These are phyloP conservation scores for Neurospora sp. DNA, from an alignment of 495 filamentous ascomycete species.

Conservation along the genomic window DNA sequence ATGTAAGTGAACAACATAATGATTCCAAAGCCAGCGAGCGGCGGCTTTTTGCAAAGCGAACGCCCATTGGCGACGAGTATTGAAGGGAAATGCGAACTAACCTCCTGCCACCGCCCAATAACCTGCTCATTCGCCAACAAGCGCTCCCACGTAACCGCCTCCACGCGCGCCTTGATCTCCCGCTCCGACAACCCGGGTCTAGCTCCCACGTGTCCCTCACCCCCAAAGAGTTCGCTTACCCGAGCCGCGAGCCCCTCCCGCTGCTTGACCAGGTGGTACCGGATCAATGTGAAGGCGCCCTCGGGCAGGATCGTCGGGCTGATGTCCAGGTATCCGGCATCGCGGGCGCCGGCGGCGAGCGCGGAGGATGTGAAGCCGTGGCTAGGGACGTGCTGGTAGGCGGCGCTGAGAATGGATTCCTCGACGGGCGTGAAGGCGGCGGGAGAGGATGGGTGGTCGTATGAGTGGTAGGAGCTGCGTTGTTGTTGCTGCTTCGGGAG, in stretches of 20 bases:
- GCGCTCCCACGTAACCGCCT: conserved; percentile 57
- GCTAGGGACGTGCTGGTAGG: conserved; percentile 65
- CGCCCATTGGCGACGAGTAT: background rate
- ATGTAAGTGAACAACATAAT: background rate
- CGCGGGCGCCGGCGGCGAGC: conserved; percentile 67
- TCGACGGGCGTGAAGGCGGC: conserved; percentile 61
- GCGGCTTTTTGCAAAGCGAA: background rate
- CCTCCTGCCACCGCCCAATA: conserved; percentile 74
- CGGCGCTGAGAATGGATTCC: conserved; percentile 66
- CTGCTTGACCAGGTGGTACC: conserved; percentile 68
- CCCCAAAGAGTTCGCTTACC: conserved; percentile 16
- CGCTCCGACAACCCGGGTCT: conserved; percentile 19
- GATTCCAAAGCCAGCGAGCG: background rate
- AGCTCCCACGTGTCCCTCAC: conserved; percentile 16
- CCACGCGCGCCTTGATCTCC: conserved; percentile 38
- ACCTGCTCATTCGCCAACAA: conserved; percentile 62
- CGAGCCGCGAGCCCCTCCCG: conserved; percentile 30
- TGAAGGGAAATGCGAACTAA: conserved; percentile 26
- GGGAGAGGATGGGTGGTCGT: conserved; percentile 47
- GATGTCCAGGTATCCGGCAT: conserved; percentile 77
- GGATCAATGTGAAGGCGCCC: conserved; percentile 71
- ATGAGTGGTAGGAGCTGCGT: conserved; percentile 58
- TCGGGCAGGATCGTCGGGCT: conserved; percentile 71
- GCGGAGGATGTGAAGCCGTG: conserved; percentile 71
- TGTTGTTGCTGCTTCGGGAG: background rate